A percentile compares a stretch with the other conserved stretches of the same genome.
Evolutionary conservation across 495 filamentous ascomycete species (phyloP).

Genomic region (Thermothielavioides terrestris): DNA sequence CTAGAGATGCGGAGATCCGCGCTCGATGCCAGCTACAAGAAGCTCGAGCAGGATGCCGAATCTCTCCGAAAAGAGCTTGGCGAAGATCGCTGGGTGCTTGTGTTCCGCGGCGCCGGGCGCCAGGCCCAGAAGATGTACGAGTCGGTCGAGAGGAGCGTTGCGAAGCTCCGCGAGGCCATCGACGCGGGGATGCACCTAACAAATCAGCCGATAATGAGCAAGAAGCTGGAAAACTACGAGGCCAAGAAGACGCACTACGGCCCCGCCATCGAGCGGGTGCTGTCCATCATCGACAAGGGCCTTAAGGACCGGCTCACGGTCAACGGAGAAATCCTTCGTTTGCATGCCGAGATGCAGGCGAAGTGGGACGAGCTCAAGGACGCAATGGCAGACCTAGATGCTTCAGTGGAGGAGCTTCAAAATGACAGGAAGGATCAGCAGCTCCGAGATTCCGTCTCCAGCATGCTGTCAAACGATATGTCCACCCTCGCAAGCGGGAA

Average conservation of each 20-base stretch:
- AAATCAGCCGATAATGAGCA: slow-evolving; percentile 55
- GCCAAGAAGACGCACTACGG: slow-evolving; percentile 92
- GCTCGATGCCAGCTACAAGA: slow-evolving; percentile 72
- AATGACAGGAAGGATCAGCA: slow-evolving; percentile 58
- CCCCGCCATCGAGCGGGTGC: slow-evolving; percentile 83
- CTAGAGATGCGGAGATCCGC: slow-evolving; percentile 59
- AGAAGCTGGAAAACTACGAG: slow-evolving; percentile 87
- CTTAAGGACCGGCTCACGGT: slow-evolving; percentile 85
- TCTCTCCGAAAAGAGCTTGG: slow-evolving; percentile 77
- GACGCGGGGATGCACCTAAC: slow-evolving; percentile 64
- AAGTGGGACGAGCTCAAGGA: slow-evolving; percentile 69
- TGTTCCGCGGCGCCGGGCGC: slow-evolving; percentile 86
- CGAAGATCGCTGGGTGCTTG: slow-evolving; percentile 90
- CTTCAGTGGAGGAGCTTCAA: slow-evolving; percentile 62
- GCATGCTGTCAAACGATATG: slow-evolving; percentile 77
- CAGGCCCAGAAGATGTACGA: slow-evolving; percentile 94
- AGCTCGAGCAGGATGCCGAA: slow-evolving; percentile 80
- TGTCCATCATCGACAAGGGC: slow-evolving; percentile 86
- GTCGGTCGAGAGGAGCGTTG: slow-evolving; percentile 76
- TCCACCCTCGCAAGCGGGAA: slow-evolving; percentile 62
- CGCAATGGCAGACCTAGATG: slow-evolving; percentile 67
- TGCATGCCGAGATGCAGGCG: slow-evolving; percentile 72
- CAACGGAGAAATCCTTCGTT: slow-evolving; percentile 82
- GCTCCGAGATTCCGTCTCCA: slow-evolving; percentile 88
- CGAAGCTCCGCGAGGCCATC: slow-evolving; percentile 70